Base-by-base conservation (phyloP, 352 stramenopile genomes). In the Globisporangium acanthophoron region DNA sequence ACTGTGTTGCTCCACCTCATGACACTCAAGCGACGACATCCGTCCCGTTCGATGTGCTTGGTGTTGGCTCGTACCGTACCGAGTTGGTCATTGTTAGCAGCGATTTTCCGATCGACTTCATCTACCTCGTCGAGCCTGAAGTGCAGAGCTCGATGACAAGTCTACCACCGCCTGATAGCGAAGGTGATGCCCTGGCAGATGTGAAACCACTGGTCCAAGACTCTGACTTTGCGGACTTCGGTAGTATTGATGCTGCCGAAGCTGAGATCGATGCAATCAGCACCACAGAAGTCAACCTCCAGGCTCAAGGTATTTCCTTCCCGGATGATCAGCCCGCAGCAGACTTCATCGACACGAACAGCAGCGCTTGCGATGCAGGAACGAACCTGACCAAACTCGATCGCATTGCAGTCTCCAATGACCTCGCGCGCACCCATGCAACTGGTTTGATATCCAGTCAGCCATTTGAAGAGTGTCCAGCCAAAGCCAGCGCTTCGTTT, bases 321-420 rank as follows among this genome's bases (percentile, higher is more conserved):
- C 7, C 7, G 33, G 12, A 9, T 39, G 33, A 39, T 0, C 7
- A 7, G 7, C 8, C 33, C 33, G 33, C 1, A 39, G 33, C 12
- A 0, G 50, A 41, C 20, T 33, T 65, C 8, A n/a, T 56, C 11
- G 41, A 60, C 5, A 5, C 9, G 13, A 58, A 69, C 35, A 61
- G 20, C n/a, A 16, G 75, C 45, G 13, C 29, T 12, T 73, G 67
- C 24, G 53, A 31, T 20, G 54, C 29, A 12, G 46, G 58, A 29
- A 49, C 16, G 8, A 16, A 33, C 20, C 52, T 35, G 33, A 39
- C 33, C 45, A 31, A 7, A 21, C 0, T 48, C 18, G 52, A 43
- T 1, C 44, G 66, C 40, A 39, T 80, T 35, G 62, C 73, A 13
- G 56, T 74, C 27, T 73, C 69, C 2, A 78, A 78, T 54, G 64